Evolutionary conservation across 345 rosid genomes (phyloP).

Genomic region (Aethionema arabicum): DNA sequence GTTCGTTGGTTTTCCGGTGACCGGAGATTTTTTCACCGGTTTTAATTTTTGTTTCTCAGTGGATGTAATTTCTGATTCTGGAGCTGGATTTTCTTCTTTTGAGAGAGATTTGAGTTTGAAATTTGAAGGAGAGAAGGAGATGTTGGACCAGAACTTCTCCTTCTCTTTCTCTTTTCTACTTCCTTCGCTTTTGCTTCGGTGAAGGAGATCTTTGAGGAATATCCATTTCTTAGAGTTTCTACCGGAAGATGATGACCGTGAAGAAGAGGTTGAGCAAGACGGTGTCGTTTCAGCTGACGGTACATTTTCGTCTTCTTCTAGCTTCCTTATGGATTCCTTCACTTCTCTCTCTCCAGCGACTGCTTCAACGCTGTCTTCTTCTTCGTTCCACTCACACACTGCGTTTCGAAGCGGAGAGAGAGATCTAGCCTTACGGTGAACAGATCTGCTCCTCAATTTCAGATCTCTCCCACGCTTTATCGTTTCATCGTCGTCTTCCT

Average conservation of each 20-base stretch:
- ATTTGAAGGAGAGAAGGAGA: slow-evolving; percentile 55
- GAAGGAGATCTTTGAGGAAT: slow-evolving; percentile 78
- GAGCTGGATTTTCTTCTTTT: slow-evolving; percentile 23
- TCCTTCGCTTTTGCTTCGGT: slow-evolving; percentile 93
- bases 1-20: slow-evolving; percentile 39
- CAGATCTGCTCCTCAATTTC: slow-evolving; percentile 62
- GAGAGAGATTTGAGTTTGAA: slow-evolving; percentile 38
- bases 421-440: slow-evolving; percentile 80
- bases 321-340: slow-evolving; percentile 28
- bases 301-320: slow-evolving; percentile 35
- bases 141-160: slow-evolving; percentile 73
- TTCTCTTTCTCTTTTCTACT: slow-evolving; percentile 60
- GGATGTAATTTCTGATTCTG: neutral
- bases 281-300: slow-evolving; percentile 38
- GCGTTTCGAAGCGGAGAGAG: slow-evolving; percentile 73
- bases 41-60: slow-evolving; percentile 38
- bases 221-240: slow-evolving; percentile 96
- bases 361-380: slow-evolving; percentile 6
- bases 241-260: slow-evolving; percentile 82
- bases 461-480: slow-evolving; percentile 64
- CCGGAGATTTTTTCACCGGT: slow-evolving; percentile 40
- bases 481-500: slow-evolving; percentile 43
- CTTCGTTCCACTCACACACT: slow-evolving; percentile 40
- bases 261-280: slow-evolving; percentile 70
- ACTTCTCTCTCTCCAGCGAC: slow-evolving; percentile 24